A percentile compares a stretch with the other conserved stretches of the same genome.
Conservation (phyloP, 306 rosid genomes). For the Morella rubra region DNA sequence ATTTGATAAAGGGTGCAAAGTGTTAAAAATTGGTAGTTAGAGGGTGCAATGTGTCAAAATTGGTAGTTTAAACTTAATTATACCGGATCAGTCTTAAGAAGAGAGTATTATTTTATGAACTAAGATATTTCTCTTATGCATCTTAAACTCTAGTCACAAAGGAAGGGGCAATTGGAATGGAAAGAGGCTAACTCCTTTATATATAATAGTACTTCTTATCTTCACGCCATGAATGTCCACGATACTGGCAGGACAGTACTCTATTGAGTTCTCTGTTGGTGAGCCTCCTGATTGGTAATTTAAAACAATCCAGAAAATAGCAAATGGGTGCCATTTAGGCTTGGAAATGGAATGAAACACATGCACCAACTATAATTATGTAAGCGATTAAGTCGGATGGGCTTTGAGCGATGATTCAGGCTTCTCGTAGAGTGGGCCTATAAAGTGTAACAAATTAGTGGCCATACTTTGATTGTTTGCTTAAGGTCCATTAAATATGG, state of each 20-base stretch:
- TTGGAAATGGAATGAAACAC: constrained; percentile 7
- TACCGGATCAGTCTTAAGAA: no score
- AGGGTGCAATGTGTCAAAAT: no score
- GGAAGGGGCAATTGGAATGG: not conserved
- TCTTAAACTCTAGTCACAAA: no score
- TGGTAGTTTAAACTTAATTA: no score
- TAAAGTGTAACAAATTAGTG: not conserved
- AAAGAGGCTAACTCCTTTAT: not conserved
- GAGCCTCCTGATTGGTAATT: not conserved
- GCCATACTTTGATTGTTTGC: not conserved
- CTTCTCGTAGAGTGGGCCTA: not conserved
- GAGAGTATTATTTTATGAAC: no score
- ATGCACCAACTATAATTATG: not conserved
- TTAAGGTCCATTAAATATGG: not conserved
- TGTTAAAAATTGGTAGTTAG: no score
- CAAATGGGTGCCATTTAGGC: not conserved
- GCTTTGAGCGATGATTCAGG: not conserved
- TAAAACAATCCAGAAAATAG: not conserved
- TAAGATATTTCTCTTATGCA: no score
- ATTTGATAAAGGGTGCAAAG: no score
- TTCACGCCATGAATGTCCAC: not conserved
- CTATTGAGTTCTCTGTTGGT: not conserved
- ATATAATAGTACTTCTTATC: not conserved
- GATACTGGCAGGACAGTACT: not conserved
- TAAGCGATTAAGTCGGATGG: not conserved